Evolutionary conservation across 2,329 filamentous ascomycete species (phyloP).

Genomic region (Metarhizium humberi): DNA sequence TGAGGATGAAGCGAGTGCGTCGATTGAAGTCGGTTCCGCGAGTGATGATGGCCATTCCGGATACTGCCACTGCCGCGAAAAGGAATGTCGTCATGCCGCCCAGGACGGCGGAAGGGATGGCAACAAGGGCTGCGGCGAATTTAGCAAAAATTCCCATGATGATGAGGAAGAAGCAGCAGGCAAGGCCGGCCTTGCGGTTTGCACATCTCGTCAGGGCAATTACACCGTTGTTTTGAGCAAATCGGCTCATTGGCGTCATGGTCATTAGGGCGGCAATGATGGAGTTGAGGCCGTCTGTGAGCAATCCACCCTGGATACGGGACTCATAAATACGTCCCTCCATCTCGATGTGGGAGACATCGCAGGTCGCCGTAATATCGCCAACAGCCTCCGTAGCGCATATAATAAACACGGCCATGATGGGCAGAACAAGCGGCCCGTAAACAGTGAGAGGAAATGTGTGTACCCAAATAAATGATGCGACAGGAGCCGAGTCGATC

Average conservation of each 20-base stretch:
- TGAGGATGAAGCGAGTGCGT: constrained; percentile 74
- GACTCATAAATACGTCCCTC: constrained; percentile 64
- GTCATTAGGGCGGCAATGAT: constrained; percentile 68
- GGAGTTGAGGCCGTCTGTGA: constrained; percentile 71
- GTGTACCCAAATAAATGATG: constrained; percentile 69
- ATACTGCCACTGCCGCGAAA: constrained; percentile 66
- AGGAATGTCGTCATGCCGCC: constrained; percentile 44
- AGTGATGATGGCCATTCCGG: constrained; percentile 67
- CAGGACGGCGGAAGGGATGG: constrained; percentile 43
- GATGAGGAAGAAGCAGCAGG: constrained; percentile 66
- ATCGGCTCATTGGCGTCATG: constrained; percentile 70
- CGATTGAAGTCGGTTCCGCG: constrained; percentile 64
- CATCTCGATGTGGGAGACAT: constrained; percentile 68
- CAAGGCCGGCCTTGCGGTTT: constrained; percentile 72
- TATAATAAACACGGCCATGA: constrained; percentile 62
- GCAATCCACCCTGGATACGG: constrained; percentile 67
- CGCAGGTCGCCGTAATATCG: constrained; percentile 72
- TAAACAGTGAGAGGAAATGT: constrained; percentile 67
- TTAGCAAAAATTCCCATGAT: constrained; percentile 78
- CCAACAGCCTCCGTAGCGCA: constrained; percentile 73
- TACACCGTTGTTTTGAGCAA: constrained; percentile 79
- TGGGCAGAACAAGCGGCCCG: constrained; percentile 61
- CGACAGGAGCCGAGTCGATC: constrained; percentile 62
- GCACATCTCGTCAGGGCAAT: constrained; percentile 76
- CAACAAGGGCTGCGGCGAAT: constrained; percentile 70